Percentiles rank a stretch among this genome's conserved stretches.
Evolutionary conservation across 306 rosid genomes (phyloP).

Genomic region (Cyclanthera cordifolia): DNA sequence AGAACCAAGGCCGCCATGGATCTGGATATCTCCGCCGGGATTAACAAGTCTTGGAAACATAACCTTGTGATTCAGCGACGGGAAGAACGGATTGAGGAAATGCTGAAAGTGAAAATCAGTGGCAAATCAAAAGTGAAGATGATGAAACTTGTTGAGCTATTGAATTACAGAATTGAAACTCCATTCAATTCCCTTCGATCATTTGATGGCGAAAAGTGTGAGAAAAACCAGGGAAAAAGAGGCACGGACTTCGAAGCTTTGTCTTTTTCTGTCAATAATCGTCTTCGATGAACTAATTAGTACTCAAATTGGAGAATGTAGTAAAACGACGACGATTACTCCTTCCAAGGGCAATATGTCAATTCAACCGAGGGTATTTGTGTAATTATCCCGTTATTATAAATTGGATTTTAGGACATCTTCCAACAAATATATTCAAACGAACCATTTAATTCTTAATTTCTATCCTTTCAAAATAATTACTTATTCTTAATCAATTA

Average conservation of each 20-base stretch:
- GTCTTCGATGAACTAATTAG: constrained; percentile 4
- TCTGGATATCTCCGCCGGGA: constrained; percentile 49
- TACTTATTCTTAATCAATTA: too few species aligned
- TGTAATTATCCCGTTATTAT: too few species aligned
- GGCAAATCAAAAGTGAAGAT: neutral
- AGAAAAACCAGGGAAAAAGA: neutral
- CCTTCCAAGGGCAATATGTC: neutral
- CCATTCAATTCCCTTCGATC: too few species aligned
- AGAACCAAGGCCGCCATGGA: constrained; percentile 15
- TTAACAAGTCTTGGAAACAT: constrained; percentile 74
- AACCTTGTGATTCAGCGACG: neutral
- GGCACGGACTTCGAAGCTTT: neutral
- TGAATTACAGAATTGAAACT: neutral
- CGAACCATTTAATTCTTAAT: too few species aligned
- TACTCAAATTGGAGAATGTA: neutral
- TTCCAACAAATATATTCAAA: too few species aligned
- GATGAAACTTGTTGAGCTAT: neutral
- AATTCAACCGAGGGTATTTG: too few species aligned
- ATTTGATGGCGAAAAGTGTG: too few species aligned
- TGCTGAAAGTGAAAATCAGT: neutral
- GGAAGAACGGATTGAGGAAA: neutral
- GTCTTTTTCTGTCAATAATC: constrained; percentile 11
- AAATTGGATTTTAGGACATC: too few species aligned
- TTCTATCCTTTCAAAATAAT: too few species aligned
- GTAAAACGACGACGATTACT: neutral